Percentiles rank a stretch among this genome's conserved stretches.
Evolutionary conservation across 371 early-diverging fungal species (phyloP).

Genomic region (Mucor circinelloides): DNA sequence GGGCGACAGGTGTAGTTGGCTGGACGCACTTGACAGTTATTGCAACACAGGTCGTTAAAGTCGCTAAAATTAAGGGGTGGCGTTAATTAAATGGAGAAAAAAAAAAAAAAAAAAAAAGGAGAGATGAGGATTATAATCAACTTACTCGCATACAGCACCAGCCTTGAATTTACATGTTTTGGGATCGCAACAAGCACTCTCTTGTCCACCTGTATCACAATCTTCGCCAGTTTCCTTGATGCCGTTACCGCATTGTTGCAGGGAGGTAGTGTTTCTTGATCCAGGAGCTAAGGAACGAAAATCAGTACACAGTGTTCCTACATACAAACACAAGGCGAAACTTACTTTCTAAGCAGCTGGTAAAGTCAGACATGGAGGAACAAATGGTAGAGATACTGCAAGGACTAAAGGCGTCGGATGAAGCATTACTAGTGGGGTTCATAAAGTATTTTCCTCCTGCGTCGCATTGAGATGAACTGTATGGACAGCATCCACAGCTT

Average conservation of each 20-base stretch:
- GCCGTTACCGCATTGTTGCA: constrained; percentile 93
- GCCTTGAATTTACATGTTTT: constrained; percentile 80
- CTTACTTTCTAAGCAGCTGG: constrained; percentile 62
- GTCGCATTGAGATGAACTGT: constrained; percentile 73
- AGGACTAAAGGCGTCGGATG: constrained; percentile 75
- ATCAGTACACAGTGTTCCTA: neutral
- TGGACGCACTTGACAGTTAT: constrained; percentile 70
- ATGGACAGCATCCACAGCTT: constrained; percentile 73
- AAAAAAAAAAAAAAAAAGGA: too few relatives aligned
- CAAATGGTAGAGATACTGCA: constrained; percentile 84
- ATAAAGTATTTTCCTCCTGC: constrained; percentile 81
- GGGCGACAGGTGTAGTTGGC: constrained; percentile 79
- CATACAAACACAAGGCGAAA: neutral
- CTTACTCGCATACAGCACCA: constrained; percentile 78
- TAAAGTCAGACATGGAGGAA: constrained; percentile 40
- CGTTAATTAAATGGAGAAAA: neutral
- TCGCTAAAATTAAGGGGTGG: constrained; percentile 54
- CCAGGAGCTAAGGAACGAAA: constrained; percentile 56
- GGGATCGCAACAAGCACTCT: constrained; percentile 81
- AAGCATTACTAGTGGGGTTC: constrained; percentile 84
- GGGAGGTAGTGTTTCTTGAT: constrained; percentile 40
- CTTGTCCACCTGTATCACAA: constrained; percentile 88
- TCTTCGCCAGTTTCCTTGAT: constrained; percentile 90
- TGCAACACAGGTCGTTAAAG: constrained; percentile 85
- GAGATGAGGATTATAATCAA: neutral